Evolutionary conservation across 1,139 yeast species (phyloP), one percentile per base, ranked within the genome.

Genomic region (Candida mesenterica): DNA sequence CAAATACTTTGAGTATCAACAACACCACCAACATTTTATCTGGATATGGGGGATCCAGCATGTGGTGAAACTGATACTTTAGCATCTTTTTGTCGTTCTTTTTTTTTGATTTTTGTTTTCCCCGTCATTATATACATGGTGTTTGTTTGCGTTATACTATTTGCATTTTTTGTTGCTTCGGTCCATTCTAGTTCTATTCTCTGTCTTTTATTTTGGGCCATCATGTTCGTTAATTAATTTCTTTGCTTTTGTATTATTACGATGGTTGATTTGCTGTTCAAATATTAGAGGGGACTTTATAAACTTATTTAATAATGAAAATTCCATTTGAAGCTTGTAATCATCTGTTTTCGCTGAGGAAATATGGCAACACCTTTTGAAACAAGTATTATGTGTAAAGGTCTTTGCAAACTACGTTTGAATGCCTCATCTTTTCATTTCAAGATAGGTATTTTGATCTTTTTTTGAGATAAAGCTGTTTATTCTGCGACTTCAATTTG

Each of bases 31-130:
- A 41, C 19, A 34, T 44, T 15, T 35, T 44, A 30, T 43, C 46
- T 18, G 45, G 45, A 27, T 46, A 45, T 24, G 48, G 52, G 18
- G 40, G 49, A 10, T 46, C 50, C 12, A 34, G 46, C 25, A 31
- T 48, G 41, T 47, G 43, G 53, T 46, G 29, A 37, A 14, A 22
- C 13, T 22, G 22, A 17, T 31, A 20, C 35, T 34, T 34, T 35
- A 34, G 17, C 27, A 16, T 31, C 31, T 19, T 15, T 15, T 30
- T 30, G 24, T 19, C 23, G 30, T 32, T 31, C 9, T 9, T 19
- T 9, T 9, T 19, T 6, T 30, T 30, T 30, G 22, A 13, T 30
- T 15, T 32, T 30, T 31, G 22, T 30, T 30, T 24, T 18, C 30
- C 12, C 24, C 27, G 15, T 35, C 24, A 12, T n/a, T n/a, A 19